phyloP scores from a whole-genome alignment of 768 basidiomycete genomes.

The Aureoboletus auriporus region DNA sequence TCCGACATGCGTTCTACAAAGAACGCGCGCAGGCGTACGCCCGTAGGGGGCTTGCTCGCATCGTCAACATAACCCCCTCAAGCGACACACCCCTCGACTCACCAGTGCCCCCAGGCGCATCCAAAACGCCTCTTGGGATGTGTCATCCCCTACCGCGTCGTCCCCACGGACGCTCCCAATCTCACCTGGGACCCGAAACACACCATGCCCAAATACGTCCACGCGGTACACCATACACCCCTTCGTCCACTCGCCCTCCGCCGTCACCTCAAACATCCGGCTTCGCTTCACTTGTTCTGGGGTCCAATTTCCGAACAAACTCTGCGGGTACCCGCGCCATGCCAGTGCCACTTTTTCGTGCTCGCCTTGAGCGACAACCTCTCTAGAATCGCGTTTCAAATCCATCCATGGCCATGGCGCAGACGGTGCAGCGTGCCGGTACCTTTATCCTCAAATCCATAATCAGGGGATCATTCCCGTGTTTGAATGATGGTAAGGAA shows the following conservation, averaged over 20 bases:
- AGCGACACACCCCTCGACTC: conserved; percentile 5
- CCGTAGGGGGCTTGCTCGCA: conserved; percentile 5
- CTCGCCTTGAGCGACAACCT: conserved; percentile 1
- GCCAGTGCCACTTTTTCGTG: neutral
- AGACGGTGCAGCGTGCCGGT: conserved; percentile 37
- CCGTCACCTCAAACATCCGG: conserved; percentile 23
- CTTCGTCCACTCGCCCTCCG: conserved; percentile 6
- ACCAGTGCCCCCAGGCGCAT: conserved; percentile 28
- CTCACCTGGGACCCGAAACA: conserved; percentile 6
- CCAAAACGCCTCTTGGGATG: conserved; percentile 31
- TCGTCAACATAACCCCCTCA: neutral
- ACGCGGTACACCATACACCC: conserved; percentile 18
- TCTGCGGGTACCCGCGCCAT: conserved; percentile 46
- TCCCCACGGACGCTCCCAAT: conserved; percentile 13
- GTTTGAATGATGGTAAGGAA: no score
- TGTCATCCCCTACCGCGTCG: conserved; percentile 21
- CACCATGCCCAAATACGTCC: conserved; percentile 12
- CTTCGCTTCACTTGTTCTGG: conserved; percentile 35
- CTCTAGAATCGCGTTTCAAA: conserved; percentile 21
- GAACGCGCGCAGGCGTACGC: conserved; percentile 23
- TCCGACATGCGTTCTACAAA: conserved; percentile 29
- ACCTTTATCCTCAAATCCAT: conserved; percentile 8
- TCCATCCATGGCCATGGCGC: conserved; percentile 43
- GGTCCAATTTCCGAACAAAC: conserved; percentile 55
- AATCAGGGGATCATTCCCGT: no score